Conservation (phyloP, 176 grass and related monocot genomes). For the Triticum timopheevii region DNA sequence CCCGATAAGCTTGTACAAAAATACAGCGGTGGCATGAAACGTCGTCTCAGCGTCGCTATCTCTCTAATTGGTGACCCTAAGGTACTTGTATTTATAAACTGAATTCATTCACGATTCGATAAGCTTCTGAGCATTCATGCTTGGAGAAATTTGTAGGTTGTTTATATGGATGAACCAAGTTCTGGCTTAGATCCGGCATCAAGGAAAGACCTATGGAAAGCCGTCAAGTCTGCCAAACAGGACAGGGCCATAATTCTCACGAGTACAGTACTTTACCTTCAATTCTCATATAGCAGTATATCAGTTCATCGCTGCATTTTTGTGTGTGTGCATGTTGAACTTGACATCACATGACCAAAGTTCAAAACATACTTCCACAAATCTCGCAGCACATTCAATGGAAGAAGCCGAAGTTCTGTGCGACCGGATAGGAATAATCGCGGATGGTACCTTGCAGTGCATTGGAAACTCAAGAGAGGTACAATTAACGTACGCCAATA, state of each 20-base stretch:
- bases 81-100: conserved; percentile 25
- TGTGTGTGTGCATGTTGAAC: not conserved
- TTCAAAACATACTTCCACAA: not conserved
- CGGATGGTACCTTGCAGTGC: conserved; percentile 50
- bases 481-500: not conserved
- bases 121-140: not conserved
- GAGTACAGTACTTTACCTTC: conserved; percentile 37
- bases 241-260: conserved; percentile 68
- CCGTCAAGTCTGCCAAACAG: conserved; percentile 55
- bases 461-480: conserved; percentile 65
- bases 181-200: conserved; percentile 86
- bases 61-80: conserved; percentile 76
- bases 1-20: conserved; percentile 60
- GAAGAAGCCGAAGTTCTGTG: conserved; percentile 69
- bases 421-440: conserved; percentile 55
- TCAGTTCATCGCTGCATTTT: not conserved
- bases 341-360: not conserved
- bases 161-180: conserved; percentile 96
- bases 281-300: not conserved
- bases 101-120: not conserved
- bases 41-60: conserved; percentile 78
- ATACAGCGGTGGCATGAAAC: conserved; percentile 95
- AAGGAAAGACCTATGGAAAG: conserved; percentile 72
- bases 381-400: conserved; percentile 69
- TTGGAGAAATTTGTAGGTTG: conserved; percentile 46